phyloP scores from a whole-genome alignment of 495 filamentous ascomycete genomes.

The Xylaria flabelliformis region DNA sequence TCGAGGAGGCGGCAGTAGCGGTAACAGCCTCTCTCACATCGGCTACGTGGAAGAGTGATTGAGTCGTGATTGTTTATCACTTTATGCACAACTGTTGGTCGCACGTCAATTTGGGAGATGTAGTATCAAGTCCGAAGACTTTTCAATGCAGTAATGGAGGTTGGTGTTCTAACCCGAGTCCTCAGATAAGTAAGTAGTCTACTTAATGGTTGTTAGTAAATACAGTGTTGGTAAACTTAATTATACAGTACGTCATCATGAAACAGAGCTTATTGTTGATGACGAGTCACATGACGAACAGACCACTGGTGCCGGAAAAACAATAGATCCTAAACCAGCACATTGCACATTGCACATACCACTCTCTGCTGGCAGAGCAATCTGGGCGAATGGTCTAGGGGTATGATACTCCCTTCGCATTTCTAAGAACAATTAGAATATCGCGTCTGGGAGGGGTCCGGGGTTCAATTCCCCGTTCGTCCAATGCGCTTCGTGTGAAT shows the following conservation, averaged over 20 bases:
- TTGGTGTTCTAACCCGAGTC: not conserved
- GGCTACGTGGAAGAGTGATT: not conserved
- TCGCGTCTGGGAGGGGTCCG: conserved; percentile 29
- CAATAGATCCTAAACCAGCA: not conserved
- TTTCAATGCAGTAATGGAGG: not conserved
- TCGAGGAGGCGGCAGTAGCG: conserved; percentile 34
- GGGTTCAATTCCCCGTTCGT: conserved; percentile 33
- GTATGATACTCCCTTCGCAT: conserved; percentile 33
- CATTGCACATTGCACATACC: not conserved
- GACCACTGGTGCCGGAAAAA: not conserved
- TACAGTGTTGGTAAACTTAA: not conserved
- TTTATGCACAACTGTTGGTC: not conserved
- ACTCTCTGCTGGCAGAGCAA: not conserved
- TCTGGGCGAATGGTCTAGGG: conserved; percentile 30
- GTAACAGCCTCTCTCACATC: not conserved
- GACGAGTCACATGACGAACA: not conserved
- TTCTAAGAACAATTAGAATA: not conserved
- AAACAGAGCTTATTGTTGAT: not conserved
- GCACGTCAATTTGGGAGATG: not conserved
- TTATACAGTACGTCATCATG: not conserved
- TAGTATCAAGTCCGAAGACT: not conserved
- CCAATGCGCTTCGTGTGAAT: not conserved
- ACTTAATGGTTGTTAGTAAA: not conserved
- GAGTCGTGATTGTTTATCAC: not conserved
- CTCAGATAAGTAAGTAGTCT: not conserved